phyloP scores from a whole-genome alignment of 805 yeast species.

The Cyberlindnera mississippiensis region DNA sequence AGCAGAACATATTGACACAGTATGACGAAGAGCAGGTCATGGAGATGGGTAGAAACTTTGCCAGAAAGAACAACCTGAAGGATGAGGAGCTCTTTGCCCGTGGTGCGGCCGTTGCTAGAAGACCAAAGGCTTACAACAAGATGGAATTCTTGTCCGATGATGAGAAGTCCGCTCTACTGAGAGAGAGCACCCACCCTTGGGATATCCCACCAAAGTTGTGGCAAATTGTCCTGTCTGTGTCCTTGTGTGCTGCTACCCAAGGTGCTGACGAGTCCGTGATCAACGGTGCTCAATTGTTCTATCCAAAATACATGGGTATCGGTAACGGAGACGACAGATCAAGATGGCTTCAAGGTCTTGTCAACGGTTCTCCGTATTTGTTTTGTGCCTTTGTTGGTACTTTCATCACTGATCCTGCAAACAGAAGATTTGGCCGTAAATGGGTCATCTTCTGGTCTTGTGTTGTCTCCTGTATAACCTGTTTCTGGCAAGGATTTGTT shows the following conservation, averaged over 20 bases:
- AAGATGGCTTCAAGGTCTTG: constrained; percentile 57
- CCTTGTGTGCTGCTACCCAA: constrained; percentile 75
- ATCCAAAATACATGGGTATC: constrained; percentile 53
- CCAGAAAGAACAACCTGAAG: constrained; percentile 45
- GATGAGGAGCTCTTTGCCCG: constrained; percentile 52
- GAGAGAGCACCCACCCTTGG: constrained; percentile 46
- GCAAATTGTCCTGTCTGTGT: constrained; percentile 59
- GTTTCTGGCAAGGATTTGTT: constrained; percentile 66
- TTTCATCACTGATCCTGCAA: constrained; percentile 60
- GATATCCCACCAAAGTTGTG: constrained; percentile 40
- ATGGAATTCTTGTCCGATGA: constrained; percentile 53
- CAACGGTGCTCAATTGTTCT: constrained; percentile 66
- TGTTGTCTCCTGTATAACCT: constrained; percentile 52
- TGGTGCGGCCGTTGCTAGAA: constrained; percentile 66
- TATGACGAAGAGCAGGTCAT: constrained; percentile 60
- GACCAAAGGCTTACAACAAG: constrained; percentile 52
- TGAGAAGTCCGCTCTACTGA: constrained; percentile 47
- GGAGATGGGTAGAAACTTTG: constrained; percentile 68
- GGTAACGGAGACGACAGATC: constrained; percentile 42
- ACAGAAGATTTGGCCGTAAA: constrained; percentile 56
- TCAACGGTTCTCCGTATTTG: constrained; percentile 68
- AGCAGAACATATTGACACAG: constrained; percentile 48
- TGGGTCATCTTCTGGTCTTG: constrained; percentile 66
- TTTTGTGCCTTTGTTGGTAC: constrained; percentile 58
- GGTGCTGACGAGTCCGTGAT: constrained; percentile 80